Evolutionary conservation across 345 rosid genomes (phyloP).

Genomic region (Eucalyptus curtisii): DNA sequence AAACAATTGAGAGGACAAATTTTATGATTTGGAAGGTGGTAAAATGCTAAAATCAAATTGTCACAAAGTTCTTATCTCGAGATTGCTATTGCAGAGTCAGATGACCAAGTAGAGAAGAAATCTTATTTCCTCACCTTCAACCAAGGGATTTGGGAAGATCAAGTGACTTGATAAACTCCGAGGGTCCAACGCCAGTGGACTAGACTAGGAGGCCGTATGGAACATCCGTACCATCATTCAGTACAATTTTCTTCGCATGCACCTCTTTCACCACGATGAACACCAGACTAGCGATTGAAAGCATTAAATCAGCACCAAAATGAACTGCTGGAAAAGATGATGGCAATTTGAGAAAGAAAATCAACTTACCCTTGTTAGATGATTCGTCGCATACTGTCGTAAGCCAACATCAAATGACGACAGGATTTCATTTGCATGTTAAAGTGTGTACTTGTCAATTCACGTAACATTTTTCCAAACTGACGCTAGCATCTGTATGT

Average conservation of each 20-base stretch:
- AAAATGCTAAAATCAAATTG: not conserved
- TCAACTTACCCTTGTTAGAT: slow-evolving; percentile 36
- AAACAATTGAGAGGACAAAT: not conserved
- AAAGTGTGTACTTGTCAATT: not conserved
- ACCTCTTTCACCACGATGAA: slow-evolving; percentile 44
- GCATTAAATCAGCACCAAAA: not conserved
- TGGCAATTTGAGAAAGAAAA: not conserved
- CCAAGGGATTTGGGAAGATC: slow-evolving; percentile 45
- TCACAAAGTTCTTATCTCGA: not conserved
- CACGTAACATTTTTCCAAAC: not conserved
- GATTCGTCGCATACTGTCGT: slow-evolving; percentile 51
- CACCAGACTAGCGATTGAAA: slow-evolving; percentile 24
- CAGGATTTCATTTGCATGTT: slow-evolving; percentile 75
- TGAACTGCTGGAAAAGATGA: not conserved
- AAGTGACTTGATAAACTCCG: slow-evolving; percentile 43
- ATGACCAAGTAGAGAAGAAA: not conserved
- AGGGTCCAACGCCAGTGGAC: slow-evolving; percentile 92
- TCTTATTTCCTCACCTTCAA: slow-evolving; percentile 32
- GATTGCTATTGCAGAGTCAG: too few species aligned
- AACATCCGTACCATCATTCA: slow-evolving; percentile 53
- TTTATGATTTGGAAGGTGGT: not conserved
- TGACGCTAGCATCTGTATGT: too few species aligned
- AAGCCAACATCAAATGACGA: slow-evolving; percentile 76
- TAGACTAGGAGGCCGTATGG: slow-evolving; percentile 83
- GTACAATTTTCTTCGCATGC: slow-evolving; percentile 30